Percentiles rank a stretch among this genome's conserved stretches.
Evolutionary conservation across 495 filamentous ascomycete species (phyloP).

Genomic region (Penicillium samsonianum): DNA sequence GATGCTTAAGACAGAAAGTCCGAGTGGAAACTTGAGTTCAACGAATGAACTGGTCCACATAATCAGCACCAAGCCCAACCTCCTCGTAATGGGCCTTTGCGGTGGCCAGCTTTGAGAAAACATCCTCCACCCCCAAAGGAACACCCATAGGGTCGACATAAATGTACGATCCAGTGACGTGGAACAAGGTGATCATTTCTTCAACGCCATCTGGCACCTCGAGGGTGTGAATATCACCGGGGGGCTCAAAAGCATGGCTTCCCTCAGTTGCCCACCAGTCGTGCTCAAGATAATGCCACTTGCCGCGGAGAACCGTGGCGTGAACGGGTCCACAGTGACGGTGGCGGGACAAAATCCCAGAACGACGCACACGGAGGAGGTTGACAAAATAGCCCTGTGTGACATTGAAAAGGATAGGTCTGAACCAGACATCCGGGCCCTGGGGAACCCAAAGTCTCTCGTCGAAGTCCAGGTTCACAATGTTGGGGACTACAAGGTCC

Average conservation of each 20-base stretch:
- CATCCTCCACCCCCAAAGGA: constrained; percentile 15
- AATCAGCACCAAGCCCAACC: constrained; percentile 16
- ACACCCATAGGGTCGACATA: constrained; percentile 13
- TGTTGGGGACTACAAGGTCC: constrained; percentile 15
- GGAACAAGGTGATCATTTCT: constrained; percentile 21
- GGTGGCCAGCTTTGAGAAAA: constrained; percentile 14
- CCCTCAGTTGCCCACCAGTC: constrained; percentile 20
- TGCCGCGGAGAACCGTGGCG: constrained; percentile 13
- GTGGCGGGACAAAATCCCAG: constrained; percentile 20
- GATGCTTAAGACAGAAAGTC: too few species aligned
- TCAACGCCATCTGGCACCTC: constrained; percentile 21
- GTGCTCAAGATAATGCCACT: constrained; percentile 22
- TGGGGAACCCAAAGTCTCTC: constrained; percentile 19
- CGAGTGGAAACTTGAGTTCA: too few species aligned
- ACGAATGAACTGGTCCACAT: constrained; percentile 19
- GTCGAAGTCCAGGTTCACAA: constrained; percentile 15
- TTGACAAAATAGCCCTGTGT: constrained; percentile 21
- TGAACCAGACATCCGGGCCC: constrained; percentile 21
- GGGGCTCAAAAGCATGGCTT: constrained; percentile 19
- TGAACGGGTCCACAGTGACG: constrained; percentile 19
- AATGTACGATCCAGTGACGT: constrained; percentile 20
- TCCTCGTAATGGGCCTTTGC: constrained; percentile 19
- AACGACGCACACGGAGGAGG: constrained; percentile 16
- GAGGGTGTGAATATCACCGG: constrained; percentile 22
- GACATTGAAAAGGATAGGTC: constrained; percentile 16